phyloP scores from a whole-genome alignment of 345 rosid genomes.

The Punica granatum region DNA sequence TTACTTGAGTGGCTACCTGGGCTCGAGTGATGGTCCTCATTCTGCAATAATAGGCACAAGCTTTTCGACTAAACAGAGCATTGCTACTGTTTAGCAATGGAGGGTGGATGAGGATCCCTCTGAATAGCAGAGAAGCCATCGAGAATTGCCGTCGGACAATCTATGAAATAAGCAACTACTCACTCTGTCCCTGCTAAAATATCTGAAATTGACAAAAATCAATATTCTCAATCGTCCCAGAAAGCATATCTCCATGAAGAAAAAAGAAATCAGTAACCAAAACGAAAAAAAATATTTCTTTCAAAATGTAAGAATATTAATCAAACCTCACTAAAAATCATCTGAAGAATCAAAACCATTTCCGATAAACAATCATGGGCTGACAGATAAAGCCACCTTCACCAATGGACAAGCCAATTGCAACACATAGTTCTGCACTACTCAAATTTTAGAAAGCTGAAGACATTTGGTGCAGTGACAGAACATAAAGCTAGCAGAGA shows the following conservation, averaged over 20 bases:
- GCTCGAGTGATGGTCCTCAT: constrained; percentile 26
- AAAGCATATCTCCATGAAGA: neutral
- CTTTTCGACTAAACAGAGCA: constrained; percentile 40
- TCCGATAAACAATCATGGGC: neutral
- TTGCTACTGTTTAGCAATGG: constrained; percentile 32
- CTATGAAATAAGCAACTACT: neutral
- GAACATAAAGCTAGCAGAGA: neutral
- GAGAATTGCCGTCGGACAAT: neutral
- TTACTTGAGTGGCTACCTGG: constrained; percentile 51
- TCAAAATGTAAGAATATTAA: neutral
- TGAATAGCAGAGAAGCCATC: constrained; percentile 60
- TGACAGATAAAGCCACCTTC: no score
- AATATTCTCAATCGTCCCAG: no score
- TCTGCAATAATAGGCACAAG: constrained; percentile 31
- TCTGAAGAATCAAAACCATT: neutral
- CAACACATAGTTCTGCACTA: neutral
- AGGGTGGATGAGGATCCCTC: constrained; percentile 44
- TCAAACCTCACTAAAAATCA: neutral
- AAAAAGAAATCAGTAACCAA: neutral
- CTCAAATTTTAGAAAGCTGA: neutral
- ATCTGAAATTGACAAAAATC: neutral
- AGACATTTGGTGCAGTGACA: neutral
- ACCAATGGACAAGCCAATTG: neutral
- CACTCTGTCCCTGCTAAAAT: neutral
- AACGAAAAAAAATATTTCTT: neutral